Percentiles rank a stretch among this genome's conserved stretches.
These are phyloP conservation scores for Zygosaccharomyces pseudobailii DNA, from an alignment of 1,139 yeast species.

Conservation along the genomic window DNA sequence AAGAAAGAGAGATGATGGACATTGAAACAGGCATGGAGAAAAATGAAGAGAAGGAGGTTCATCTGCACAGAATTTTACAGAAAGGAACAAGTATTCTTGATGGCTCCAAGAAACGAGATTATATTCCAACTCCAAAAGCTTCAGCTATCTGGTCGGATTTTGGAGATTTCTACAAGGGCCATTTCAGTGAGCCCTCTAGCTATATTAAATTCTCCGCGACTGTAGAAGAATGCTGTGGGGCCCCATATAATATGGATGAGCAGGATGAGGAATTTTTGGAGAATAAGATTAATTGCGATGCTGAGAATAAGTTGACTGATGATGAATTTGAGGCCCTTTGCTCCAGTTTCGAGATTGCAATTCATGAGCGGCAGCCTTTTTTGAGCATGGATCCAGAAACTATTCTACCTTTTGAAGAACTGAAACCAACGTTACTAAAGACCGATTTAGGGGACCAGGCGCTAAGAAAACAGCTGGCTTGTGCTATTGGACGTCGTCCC, in stretches of 20 bases:
- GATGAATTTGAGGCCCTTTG: constrained; percentile 81
- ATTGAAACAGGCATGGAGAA: constrained; percentile 98
- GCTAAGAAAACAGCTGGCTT: constrained; percentile 24
- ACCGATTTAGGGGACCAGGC: constrained; percentile 26
- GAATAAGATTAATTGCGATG: constrained; percentile 37
- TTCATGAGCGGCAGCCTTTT: constrained; percentile 83
- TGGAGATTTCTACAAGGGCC: constrained; percentile 59
- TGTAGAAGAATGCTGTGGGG: constrained; percentile 88
- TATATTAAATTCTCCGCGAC: constrained; percentile 91
- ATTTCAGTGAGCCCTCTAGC: constrained; percentile 66
- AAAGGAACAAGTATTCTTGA: constrained; percentile 31
- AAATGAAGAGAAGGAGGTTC: constrained; percentile 96
- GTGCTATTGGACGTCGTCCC: constrained; percentile 21
- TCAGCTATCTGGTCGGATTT: constrained; percentile 79
- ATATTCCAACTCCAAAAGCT: constrained; percentile 97
- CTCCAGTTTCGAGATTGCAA: constrained; percentile 66
- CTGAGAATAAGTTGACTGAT: constrained; percentile 48
- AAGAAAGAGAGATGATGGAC: constrained; percentile 79
- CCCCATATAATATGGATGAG: constrained; percentile 88
- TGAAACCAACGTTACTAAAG: constrained; percentile 44
- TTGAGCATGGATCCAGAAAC: constrained; percentile 78
- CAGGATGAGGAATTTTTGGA: constrained; percentile 65
- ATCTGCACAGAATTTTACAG: constrained; percentile 72
- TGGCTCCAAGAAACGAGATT: constrained; percentile 50
- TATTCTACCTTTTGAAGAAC: constrained; percentile 64